Evolutionary conservation across 1,284 basidiomycete species (phyloP).

Genomic region (Microbotryomycetes sp.): DNA sequence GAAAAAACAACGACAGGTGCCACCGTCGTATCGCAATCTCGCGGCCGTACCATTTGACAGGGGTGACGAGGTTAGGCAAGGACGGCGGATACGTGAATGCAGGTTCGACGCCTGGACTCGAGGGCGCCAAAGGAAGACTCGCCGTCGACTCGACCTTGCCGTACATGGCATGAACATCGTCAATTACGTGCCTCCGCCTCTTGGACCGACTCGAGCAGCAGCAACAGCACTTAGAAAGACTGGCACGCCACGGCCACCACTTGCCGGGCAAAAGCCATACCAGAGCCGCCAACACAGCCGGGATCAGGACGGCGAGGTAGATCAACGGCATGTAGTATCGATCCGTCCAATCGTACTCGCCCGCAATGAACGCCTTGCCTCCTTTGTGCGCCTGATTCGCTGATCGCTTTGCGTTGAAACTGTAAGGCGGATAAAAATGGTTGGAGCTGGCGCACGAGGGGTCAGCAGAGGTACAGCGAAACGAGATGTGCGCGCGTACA

Average conservation of each 20-base stretch:
- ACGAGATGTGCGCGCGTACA: conserved; percentile 7
- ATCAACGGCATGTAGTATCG: conserved; percentile 17
- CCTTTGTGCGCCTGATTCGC: conserved; percentile 6
- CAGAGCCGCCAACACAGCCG: conserved; percentile 15
- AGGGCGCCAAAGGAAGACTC: not conserved
- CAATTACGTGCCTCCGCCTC: not conserved
- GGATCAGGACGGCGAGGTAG: conserved; percentile 26
- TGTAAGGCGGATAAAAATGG: conserved; percentile 33
- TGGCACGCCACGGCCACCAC: conserved; percentile 23
- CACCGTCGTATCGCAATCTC: conserved; percentile 8
- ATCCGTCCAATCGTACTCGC: conserved; percentile 36
- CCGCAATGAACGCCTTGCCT: conserved; percentile 25
- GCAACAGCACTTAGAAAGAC: conserved; percentile 19
- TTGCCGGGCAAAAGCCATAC: conserved; percentile 15
- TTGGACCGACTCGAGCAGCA: conserved; percentile 1
- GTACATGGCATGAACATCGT: not conserved
- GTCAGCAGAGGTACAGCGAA: not conserved
- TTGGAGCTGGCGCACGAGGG: conserved; percentile 25
- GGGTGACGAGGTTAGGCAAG: not conserved
- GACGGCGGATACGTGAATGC: not conserved
- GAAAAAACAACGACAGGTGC: conserved; percentile 15
- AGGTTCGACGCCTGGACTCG: not conserved
- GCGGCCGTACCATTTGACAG: not conserved
- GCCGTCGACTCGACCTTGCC: not conserved
- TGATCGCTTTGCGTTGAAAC: conserved; percentile 9